Base-by-base conservation (phyloP, 371 early-diverging fungal genomes). In the Batrachochytrium dendrobatidis region DNA sequence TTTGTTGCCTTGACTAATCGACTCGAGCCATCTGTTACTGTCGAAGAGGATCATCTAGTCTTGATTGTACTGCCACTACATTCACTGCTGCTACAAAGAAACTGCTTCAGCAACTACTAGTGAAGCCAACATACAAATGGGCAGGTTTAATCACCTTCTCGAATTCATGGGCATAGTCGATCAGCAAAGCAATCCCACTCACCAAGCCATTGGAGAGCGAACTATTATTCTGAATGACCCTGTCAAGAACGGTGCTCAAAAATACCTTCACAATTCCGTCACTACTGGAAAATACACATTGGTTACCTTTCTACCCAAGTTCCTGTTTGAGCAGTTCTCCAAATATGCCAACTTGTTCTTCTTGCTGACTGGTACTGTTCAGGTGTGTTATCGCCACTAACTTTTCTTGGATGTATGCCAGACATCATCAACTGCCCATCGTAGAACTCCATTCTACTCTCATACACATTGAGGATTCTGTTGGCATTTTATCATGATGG, bases 341-440 rank as follows among this genome's bases (percentile, higher is more conserved):
- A 80, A 80, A 62, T 73, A 75, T 35, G 90, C 90, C 61, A 97
- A 95, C 68, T 61, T 94, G 17, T 97, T 92, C 72, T 97, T 97
- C 65, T 70, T 94, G 54, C 82, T 93, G 59, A 81, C 89, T 1
- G 87, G 86, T 1, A 68, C 77, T 32, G 65, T 90, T 35, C 92
- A 74, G 70, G 70, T 69, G 51, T 24, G 46, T 1, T 24, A 29
- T 3, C 4, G 22, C 28, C 15, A n/a, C 54, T 10, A 33, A 12
- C 26, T 55, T 39, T 7, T n/a, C n/a, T n/a, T n/a, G n/a, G n/a
- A n/a, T n/a, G n/a, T n/a, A n/a, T n/a, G n/a, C n/a, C n/a, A n/a
- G n/a, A n/a, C n/a, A n/a, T n/a, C n/a, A n/a, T n/a, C n/a, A n/a
- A n/a, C n/a, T n/a, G n/a, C n/a, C n/a, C n/a, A n/a, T n/a, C n/a